These are phyloP conservation scores for Prunus dulcis DNA, from an alignment of 306 rosid species.

Conservation along the genomic window DNA sequence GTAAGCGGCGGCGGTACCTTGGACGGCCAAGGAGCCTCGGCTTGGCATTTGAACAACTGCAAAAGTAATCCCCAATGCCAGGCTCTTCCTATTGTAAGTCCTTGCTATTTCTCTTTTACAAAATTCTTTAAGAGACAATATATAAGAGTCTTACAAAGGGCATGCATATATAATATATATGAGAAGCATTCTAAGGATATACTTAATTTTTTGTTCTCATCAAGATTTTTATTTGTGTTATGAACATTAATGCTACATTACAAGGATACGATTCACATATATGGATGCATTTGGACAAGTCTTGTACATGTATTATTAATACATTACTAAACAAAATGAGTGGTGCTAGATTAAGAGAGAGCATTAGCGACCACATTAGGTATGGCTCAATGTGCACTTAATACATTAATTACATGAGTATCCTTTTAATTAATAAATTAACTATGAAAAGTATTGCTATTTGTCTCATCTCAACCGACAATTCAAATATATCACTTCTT, in stretches of 20 bases:
- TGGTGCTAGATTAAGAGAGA: neutral
- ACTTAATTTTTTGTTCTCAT: neutral
- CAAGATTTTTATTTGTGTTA: neutral
- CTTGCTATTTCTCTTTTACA: neutral
- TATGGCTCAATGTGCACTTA: neutral
- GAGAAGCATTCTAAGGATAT: too few relatives aligned
- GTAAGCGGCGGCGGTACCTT: constrained; percentile 53
- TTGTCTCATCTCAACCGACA: too few relatives aligned
- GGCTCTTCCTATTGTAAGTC: constrained; percentile 39
- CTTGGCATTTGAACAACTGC: constrained; percentile 49
- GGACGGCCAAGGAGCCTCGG: constrained; percentile 50
- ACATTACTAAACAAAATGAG: neutral
- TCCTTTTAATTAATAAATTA: neutral
- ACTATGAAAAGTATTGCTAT: too few relatives aligned
- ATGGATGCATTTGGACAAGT: neutral
- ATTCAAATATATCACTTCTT: too few relatives aligned
- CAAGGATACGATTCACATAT: too few relatives aligned
- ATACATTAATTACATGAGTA: too few relatives aligned
- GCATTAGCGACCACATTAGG: neutral
- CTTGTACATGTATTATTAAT: neutral
- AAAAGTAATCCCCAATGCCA: constrained; percentile 24
- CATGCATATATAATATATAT: too few relatives aligned
- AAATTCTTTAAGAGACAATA: too few relatives aligned
- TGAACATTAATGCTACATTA: too few relatives aligned
- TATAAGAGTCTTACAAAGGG: too few relatives aligned